A percentile compares a stretch with the other conserved stretches of the same genome.
These are phyloP conservation scores for Podaxis sp. DNA, from an alignment of 768 basidiomycete species.

Conservation along the genomic window DNA sequence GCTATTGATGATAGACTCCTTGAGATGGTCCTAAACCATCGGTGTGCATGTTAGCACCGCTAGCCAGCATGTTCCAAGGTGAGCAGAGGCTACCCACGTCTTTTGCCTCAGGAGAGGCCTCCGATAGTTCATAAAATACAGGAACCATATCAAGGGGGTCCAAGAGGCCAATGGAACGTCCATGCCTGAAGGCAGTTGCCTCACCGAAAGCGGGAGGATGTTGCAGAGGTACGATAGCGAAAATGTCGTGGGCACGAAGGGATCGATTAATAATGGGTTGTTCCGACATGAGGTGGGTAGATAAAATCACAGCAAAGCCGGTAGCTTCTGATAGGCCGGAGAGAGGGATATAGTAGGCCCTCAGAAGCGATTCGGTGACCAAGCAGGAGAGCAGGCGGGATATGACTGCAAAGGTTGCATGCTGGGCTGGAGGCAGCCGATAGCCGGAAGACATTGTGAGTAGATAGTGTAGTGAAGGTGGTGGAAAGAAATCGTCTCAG, in stretches of 20 bases:
- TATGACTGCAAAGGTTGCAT: constrained; percentile 45
- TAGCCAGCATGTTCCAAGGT: not conserved
- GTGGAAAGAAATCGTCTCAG: not conserved
- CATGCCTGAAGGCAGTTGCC: constrained; percentile 30
- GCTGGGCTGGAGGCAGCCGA: constrained; percentile 32
- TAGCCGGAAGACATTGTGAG: constrained; percentile 37
- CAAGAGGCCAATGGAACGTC: constrained; percentile 43
- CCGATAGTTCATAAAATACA: constrained; percentile 35
- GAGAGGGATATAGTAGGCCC: constrained; percentile 40
- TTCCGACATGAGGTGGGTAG: constrained; percentile 29
- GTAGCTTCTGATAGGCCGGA: constrained; percentile 21
- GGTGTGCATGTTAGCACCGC: not conserved
- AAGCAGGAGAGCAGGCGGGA: constrained; percentile 50
- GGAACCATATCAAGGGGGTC: constrained; percentile 62
- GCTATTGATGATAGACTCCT: constrained; percentile 29
- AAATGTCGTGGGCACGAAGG: constrained; percentile 41
- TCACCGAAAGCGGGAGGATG: constrained; percentile 43
- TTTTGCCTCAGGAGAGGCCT: not conserved
- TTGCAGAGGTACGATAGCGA: constrained; percentile 47
- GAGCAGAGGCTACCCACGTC: not conserved
- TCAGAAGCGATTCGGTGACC: constrained; percentile 47
- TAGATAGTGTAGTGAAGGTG: constrained; percentile 1
- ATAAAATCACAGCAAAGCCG: constrained; percentile 41
- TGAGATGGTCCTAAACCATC: constrained; percentile 23
- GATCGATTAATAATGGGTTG: constrained; percentile 31